Conservation (phyloP, 2,329 filamentous ascomycete genomes). For the Epichloe typhina region DNA sequence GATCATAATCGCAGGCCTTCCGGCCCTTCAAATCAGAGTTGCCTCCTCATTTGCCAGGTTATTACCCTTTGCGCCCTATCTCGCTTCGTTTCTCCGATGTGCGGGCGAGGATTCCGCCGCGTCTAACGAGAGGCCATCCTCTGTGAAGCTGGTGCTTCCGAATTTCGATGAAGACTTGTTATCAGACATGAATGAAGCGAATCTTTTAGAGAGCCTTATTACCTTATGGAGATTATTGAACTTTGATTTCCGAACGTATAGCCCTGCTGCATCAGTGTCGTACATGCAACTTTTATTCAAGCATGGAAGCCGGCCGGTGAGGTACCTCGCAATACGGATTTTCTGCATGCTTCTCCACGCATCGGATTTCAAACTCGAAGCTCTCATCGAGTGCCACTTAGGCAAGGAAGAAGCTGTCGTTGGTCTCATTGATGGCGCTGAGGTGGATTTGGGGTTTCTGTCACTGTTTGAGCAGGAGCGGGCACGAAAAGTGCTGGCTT, state of each 20-base stretch:
- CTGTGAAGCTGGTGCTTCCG: slow-evolving; percentile 19
- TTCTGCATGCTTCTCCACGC: slow-evolving; percentile 69
- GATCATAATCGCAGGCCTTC: slow-evolving; percentile 37
- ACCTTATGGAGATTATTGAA: slow-evolving; percentile 66
- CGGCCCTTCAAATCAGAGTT: slow-evolving; percentile 27
- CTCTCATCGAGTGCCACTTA: slow-evolving; percentile 54
- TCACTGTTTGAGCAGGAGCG: slow-evolving; percentile 44
- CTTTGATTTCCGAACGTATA: slow-evolving; percentile 59
- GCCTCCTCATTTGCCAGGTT: slow-evolving; percentile 67
- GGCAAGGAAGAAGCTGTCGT: slow-evolving; percentile 45
- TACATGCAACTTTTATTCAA: slow-evolving; percentile 57
- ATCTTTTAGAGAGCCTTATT: slow-evolving; percentile 18
- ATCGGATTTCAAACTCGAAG: slow-evolving; percentile 65
- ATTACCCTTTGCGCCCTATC: slow-evolving; percentile 67
- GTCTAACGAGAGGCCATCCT: slow-evolving; percentile 7
- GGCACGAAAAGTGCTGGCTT: slow-evolving; percentile 29
- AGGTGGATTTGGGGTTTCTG: slow-evolving; percentile 67
- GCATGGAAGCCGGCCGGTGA: slow-evolving; percentile 45
- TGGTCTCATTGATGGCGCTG: slow-evolving; percentile 61
- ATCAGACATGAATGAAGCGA: slow-evolving; percentile 10
- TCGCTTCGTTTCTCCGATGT: slow-evolving; percentile 58
- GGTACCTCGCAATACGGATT: slow-evolving; percentile 71
- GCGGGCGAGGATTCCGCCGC: slow-evolving; percentile 3
- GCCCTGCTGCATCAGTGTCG: slow-evolving; percentile 48
- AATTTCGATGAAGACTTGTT: slow-evolving; percentile 16